Evolutionary conservation across 345 rosid genomes (phyloP), one percentile per base, ranked within the genome.

Genomic region (Eucalyptus virginea): DNA sequence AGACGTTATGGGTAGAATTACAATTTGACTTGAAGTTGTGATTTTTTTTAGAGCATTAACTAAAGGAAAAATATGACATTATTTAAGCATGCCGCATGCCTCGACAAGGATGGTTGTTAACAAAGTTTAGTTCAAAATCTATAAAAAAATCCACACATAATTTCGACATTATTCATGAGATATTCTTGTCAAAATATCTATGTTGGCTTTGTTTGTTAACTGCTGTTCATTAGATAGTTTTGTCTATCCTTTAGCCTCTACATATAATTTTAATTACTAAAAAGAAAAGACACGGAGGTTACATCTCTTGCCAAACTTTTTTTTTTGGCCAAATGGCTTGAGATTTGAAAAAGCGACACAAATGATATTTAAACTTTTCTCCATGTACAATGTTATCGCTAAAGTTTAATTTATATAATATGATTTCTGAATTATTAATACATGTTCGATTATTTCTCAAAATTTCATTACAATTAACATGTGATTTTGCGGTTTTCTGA

Each of bases 341-440:
- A n/a, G 11, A n/a, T 15, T 28, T 6, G 9, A 7, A 30, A 30
- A 12, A 60, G 28, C 0, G 8, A 30, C 1, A 30, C 72, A 30
- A 7, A 62, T 30, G 10, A 30, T 28, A 6, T 3, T 5, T 13
- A 28, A 62, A 62, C 1, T 62, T 62, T 62, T 56, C 2, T 24
- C 0, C 1, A 9, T 1, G 13, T 30, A n/a, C 15, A 30, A 30
- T 58, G 2, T 58, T 54, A 23, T 21, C 1, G 2, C 26, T 54
- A 23, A 54, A 54, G 10, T 54, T 54, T 54, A 54, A 54, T 21
- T 54, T 1, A 19, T 23, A 21, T 11, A 0, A 58, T 5, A 11
- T 5, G 30, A 11, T 58, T 58, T 24, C 11, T 9, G 11, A 58
- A 24, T 23, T 58, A 9, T 58, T 24, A 23, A 24, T 58, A 58